Evolutionary conservation across 1,284 basidiomycete species (phyloP).

Genomic region (Irpex sp.): DNA sequence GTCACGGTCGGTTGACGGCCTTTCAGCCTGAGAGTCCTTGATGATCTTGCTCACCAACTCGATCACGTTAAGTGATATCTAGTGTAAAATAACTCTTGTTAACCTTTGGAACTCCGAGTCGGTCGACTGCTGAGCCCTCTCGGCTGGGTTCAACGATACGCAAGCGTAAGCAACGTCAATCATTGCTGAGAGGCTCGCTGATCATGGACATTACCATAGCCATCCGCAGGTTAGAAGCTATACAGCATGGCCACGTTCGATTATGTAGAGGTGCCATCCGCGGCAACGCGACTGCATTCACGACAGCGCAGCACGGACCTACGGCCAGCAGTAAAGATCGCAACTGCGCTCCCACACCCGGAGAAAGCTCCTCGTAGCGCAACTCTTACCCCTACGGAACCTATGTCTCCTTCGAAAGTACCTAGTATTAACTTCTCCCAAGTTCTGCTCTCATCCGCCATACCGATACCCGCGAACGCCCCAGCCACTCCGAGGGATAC

Average conservation of each 20-base stretch:
- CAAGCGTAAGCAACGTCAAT: too few species aligned
- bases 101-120: too few species aligned
- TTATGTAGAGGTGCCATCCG: conserved; percentile 48
- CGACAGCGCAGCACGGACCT: conserved; percentile 21
- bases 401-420: conserved; percentile 9
- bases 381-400: conserved; percentile 22
- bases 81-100: too few species aligned
- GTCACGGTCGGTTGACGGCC: too few species aligned
- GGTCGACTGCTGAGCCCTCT: too few species aligned
- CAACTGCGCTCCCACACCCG: conserved; percentile 43
- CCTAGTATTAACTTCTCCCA: conserved; percentile 29
- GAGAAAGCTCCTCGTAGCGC: conserved; percentile 22
- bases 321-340: conserved; percentile 39
- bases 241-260: conserved; percentile 41
- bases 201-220: not conserved
- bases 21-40: too few species aligned
- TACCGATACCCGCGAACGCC: conserved; percentile 29
- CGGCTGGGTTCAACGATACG: too few species aligned
- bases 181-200: too few species aligned
- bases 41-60: too few species aligned
- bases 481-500: conserved; percentile 22
- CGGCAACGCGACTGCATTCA: conserved; percentile 40
- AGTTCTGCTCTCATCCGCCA: conserved; percentile 29
- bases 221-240: not conserved
- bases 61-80: too few species aligned